Conservation (phyloP, 768 basidiomycete genomes). For the Auriscalpium vulgare region DNA sequence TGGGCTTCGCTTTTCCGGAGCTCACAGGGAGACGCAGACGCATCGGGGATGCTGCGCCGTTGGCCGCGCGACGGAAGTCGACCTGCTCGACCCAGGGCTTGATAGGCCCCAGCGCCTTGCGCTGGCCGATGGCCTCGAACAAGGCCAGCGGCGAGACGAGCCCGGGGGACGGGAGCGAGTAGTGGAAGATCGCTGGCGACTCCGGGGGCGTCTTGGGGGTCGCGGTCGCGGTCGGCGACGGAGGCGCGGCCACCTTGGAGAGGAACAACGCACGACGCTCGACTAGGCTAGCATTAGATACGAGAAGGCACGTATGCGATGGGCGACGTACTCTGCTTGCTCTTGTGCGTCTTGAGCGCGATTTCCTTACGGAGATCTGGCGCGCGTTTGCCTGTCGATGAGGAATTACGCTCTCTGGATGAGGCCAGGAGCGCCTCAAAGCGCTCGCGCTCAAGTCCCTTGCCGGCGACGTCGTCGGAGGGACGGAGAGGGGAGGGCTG, state of each 20-base stretch:
- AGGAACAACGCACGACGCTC: constrained; percentile 72
- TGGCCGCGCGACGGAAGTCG: constrained; percentile 37
- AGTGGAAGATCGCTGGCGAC: constrained; percentile 63
- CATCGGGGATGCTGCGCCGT: constrained; percentile 21
- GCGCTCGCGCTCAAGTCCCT: constrained; percentile 53
- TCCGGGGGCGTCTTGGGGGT: constrained; percentile 62
- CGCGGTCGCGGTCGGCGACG: constrained; percentile 48
- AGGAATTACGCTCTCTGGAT: constrained; percentile 47
- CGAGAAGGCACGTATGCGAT: background rate
- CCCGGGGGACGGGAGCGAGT: constrained; percentile 60
- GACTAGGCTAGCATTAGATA: constrained; percentile 30
- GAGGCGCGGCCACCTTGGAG: constrained; percentile 62
- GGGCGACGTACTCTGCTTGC: constrained; percentile 56
- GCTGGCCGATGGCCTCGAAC: constrained; percentile 38
- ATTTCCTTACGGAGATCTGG: constrained; percentile 68
- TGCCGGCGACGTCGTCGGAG: constrained; percentile 28
- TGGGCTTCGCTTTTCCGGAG: constrained; percentile 17
- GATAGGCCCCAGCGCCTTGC: constrained; percentile 11
- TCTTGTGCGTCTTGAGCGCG: constrained; percentile 61
- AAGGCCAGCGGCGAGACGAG: constrained; percentile 54
- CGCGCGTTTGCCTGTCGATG: constrained; percentile 36
- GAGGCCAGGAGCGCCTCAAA: constrained; percentile 59
- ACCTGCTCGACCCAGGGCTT: constrained; percentile 61
- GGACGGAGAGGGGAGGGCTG: constrained; percentile 46
- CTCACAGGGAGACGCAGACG: constrained; percentile 9